These are phyloP conservation scores for Exophiala spinifera DNA, from an alignment of 2,329 filamentous ascomycete genomes.

Conservation along the genomic window DNA sequence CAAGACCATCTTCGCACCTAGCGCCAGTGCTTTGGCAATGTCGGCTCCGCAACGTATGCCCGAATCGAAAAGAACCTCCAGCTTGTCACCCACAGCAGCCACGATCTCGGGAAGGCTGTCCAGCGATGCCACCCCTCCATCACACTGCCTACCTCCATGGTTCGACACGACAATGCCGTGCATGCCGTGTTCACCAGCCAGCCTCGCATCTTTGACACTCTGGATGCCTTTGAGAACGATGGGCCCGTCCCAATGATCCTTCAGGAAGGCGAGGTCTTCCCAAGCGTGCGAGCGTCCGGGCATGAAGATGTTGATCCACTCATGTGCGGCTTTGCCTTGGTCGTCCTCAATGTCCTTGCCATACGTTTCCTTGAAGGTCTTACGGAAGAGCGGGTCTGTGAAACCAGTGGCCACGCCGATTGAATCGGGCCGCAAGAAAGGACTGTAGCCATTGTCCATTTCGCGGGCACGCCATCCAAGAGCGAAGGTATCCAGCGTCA, in stretches of 20 bases:
- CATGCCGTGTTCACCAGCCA: slow-evolving; percentile 36
- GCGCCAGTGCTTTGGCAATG: slow-evolving; percentile 46
- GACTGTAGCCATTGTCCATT: slow-evolving; percentile 55
- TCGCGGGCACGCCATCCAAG: slow-evolving; percentile 68
- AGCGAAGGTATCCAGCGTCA: slow-evolving; percentile 70
- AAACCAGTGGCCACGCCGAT: slow-evolving; percentile 62
- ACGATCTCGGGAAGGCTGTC: slow-evolving; percentile 56
- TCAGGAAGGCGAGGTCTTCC: slow-evolving; percentile 59
- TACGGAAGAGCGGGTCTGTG: slow-evolving; percentile 63
- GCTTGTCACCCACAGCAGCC: slow-evolving; percentile 34
- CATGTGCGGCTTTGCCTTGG: slow-evolving; percentile 47
- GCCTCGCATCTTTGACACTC: slow-evolving; percentile 42
- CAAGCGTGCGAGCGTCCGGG: slow-evolving; percentile 48
- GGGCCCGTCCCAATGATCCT: slow-evolving; percentile 61
- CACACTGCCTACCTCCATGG: slow-evolving; percentile 50
- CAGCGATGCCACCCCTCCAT: slow-evolving; percentile 44
- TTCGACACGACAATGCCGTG: slow-evolving; percentile 50
- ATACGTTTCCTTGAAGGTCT: slow-evolving; percentile 52
- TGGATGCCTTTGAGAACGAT: slow-evolving; percentile 60
- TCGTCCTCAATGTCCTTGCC: slow-evolving; percentile 49
- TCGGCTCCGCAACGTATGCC: slow-evolving; percentile 48
- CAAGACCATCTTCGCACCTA: slow-evolving; percentile 54
- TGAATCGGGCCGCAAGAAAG: slow-evolving; percentile 53
- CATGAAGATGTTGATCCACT: slow-evolving; percentile 55
- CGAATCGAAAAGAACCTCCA: slow-evolving; percentile 47